A percentile compares a stretch with the other conserved stretches of the same genome.
phyloP scores from a whole-genome alignment of 2,329 filamentous ascomycete genomes.

The Curvularia sp. region DNA sequence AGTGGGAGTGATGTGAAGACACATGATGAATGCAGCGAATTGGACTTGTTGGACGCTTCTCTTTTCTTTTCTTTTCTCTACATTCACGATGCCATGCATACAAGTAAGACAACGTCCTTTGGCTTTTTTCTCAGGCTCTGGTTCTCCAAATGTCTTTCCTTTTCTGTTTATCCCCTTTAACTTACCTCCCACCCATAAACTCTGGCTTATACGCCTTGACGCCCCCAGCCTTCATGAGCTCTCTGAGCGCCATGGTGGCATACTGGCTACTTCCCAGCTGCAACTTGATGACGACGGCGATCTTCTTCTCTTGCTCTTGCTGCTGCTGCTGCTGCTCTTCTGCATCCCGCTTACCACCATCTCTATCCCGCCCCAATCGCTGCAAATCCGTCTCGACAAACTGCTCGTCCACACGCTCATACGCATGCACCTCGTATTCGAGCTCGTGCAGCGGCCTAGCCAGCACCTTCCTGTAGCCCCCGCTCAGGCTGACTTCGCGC shows the following conservation, averaged over 20 bases:
- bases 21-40: too few species aligned
- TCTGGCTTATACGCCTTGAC: constrained; percentile 69
- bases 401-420: constrained; percentile 76
- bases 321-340: constrained; percentile 18
- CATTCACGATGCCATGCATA: too few species aligned
- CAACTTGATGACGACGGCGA: constrained; percentile 75
- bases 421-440: constrained; percentile 73
- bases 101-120: neutral
- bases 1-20: too few species aligned
- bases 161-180: too few species aligned
- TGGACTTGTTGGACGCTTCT: too few species aligned
- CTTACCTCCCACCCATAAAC: constrained; percentile 59
- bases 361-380: constrained; percentile 60
- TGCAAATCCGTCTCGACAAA: constrained; percentile 90
- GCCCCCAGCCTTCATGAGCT: constrained; percentile 74
- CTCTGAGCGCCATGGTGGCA: constrained; percentile 81
- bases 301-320: constrained; percentile 55
- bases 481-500: constrained; percentile 86
- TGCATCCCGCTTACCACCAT: constrained; percentile 61
- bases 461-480: constrained; percentile 85
- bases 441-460: constrained; percentile 71
- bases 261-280: constrained; percentile 82
- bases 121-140: neutral
- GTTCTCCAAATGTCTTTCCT: too few species aligned
- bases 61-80: too few species aligned